Evolutionary conservation across 2,329 filamentous ascomycete genomes (phyloP).

Genomic region (Trichoderma brevicompactum): DNA sequence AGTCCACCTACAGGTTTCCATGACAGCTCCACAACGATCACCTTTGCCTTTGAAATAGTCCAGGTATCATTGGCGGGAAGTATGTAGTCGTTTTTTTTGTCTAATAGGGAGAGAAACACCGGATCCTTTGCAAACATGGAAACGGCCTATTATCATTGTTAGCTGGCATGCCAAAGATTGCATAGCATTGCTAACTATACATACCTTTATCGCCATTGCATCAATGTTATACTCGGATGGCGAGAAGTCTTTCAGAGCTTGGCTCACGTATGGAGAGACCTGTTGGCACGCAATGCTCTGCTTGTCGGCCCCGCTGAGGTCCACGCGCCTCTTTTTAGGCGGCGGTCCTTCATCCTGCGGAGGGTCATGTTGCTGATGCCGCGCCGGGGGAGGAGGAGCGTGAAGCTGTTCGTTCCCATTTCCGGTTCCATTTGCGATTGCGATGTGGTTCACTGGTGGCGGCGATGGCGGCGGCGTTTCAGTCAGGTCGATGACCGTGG

Average conservation of each 20-base stretch:
- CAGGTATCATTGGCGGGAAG: conserved; percentile 31
- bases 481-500: conserved; percentile 27
- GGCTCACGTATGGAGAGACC: conserved; percentile 39
- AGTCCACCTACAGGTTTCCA: conserved; percentile 32
- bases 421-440: conserved; percentile 14
- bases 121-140: conserved; percentile 34
- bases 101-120: conserved; percentile 35
- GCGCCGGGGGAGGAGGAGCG: not conserved
- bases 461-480: conserved; percentile 21
- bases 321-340: conserved; percentile 41
- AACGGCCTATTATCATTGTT: conserved; percentile 33
- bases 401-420: not conserved
- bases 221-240: conserved; percentile 34
- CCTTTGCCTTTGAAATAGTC: conserved; percentile 30
- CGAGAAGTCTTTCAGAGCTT: conserved; percentile 36
- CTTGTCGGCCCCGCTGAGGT: conserved; percentile 30
- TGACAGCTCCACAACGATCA: conserved; percentile 34
- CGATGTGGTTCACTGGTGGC: not conserved
- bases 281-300: conserved; percentile 24
- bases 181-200: not conserved
- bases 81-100: conserved; percentile 32
- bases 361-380: conserved; percentile 5
- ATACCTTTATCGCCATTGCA: conserved; percentile 41
- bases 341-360: conserved; percentile 36
- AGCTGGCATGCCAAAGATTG: conserved; percentile 10